Evolutionary conservation across 345 rosid species (phyloP).

Genomic region (Eucalyptus tenuipes): DNA sequence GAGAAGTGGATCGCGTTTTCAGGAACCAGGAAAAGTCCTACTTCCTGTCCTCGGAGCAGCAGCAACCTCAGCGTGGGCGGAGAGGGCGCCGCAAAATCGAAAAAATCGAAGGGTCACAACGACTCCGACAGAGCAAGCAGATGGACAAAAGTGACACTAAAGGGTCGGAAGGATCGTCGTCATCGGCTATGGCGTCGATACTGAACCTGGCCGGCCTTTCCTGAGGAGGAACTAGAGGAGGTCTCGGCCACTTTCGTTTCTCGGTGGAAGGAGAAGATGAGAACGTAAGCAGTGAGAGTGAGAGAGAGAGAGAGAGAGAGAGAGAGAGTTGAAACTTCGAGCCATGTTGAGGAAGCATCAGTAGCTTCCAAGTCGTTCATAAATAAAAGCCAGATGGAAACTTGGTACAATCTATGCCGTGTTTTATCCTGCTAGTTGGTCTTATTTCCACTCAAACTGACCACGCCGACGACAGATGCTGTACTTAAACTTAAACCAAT

Average conservation of each 20-base stretch:
- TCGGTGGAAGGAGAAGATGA: not conserved
- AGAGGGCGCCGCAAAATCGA: not conserved
- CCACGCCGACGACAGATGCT: not conserved
- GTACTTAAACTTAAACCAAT: not conserved
- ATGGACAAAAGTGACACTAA: not conserved
- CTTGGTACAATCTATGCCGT: not conserved
- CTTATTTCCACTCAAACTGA: not conserved
- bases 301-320: not conserved
- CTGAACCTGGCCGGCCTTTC: not conserved
- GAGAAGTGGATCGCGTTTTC: constrained; percentile 9
- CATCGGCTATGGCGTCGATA: not conserved
- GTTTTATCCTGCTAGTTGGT: not conserved
- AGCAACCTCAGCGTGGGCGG: not conserved
- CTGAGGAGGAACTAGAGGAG: not conserved
- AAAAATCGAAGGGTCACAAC: not conserved
- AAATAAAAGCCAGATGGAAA: not conserved
- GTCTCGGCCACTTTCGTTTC: not conserved
- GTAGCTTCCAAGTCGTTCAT: not conserved
- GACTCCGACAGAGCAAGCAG: fast-evolving
- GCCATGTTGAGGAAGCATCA: not conserved
- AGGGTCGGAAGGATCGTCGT: not conserved
- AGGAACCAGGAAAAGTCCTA: constrained; percentile 3
- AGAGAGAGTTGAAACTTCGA: not conserved
- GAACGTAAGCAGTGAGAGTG: not conserved
- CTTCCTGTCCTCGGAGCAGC: not conserved